phyloP scores from a whole-genome alignment of 768 basidiomycete genomes.

The Leccinellum albellum region DNA sequence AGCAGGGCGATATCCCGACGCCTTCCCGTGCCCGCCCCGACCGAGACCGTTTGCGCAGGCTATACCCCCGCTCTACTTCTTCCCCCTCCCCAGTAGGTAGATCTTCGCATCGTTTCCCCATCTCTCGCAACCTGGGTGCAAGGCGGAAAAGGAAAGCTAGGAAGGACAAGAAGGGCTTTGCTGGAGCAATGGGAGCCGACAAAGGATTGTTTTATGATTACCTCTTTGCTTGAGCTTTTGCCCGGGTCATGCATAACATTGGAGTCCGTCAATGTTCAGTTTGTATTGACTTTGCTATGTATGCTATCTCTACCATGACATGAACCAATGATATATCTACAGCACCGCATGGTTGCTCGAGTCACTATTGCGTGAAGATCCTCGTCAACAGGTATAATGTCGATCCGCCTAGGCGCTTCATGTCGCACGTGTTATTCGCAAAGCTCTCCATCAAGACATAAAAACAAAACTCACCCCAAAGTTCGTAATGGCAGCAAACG shows the following conservation, averaged over 20 bases:
- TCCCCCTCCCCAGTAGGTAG: slow-evolving; percentile 53
- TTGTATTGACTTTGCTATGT: background rate
- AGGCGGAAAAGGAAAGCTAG: slow-evolving; percentile 18
- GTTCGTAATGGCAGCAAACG: slow-evolving; percentile 78
- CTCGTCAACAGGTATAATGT: slow-evolving; percentile 51
- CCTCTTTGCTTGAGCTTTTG: slow-evolving; percentile 35
- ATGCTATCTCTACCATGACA: background rate
- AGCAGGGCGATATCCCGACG: slow-evolving; percentile 2
- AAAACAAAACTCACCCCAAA: slow-evolving; percentile 40
- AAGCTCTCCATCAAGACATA: background rate
- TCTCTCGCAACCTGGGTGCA: slow-evolving; percentile 10
- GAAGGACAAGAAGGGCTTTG: slow-evolving; percentile 9
- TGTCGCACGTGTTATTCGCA: background rate
- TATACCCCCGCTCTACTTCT: slow-evolving; percentile 41
- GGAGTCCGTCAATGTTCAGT: background rate
- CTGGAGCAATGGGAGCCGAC: slow-evolving; percentile 12
- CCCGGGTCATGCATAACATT: too few species aligned
- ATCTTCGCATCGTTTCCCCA: slow-evolving; percentile 23
- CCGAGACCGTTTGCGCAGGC: slow-evolving; percentile 28
- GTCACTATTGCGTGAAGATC: slow-evolving; percentile 46
- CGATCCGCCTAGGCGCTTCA: slow-evolving; percentile 56
- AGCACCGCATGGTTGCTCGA: background rate
- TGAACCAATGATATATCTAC: background rate
- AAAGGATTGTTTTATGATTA: slow-evolving; percentile 41
- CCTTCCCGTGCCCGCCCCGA: slow-evolving; percentile 19